These are phyloP conservation scores for Chaetomium olivaceum DNA, from an alignment of 2,329 filamentous ascomycete genomes.

Conservation along the genomic window DNA sequence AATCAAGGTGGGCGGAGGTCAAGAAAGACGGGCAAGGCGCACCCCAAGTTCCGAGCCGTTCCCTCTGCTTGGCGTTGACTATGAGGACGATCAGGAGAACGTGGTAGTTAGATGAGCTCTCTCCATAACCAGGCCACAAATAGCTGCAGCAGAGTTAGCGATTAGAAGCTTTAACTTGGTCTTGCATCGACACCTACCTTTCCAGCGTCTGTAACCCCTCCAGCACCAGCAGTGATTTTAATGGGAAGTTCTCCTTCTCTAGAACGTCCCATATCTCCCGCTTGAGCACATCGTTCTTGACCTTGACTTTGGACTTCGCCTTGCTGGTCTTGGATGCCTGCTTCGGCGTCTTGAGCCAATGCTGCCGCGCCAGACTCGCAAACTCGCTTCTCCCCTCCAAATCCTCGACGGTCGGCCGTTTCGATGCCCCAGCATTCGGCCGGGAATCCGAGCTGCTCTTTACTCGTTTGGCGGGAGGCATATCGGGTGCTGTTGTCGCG, in stretches of 20 bases:
- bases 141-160: conserved; percentile 59
- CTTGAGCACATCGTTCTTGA: conserved; percentile 84
- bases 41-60: conserved; percentile 87
- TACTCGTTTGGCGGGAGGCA: conserved; percentile 62
- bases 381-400: conserved; percentile 71
- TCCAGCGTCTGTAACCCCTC: conserved; percentile 92
- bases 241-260: conserved; percentile 76
- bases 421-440: conserved; percentile 42
- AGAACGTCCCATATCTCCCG: conserved; percentile 85
- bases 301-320: conserved; percentile 60
- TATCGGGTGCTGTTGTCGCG: conserved; percentile 36
- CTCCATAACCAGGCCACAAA: conserved; percentile 89
- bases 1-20: neutral
- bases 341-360: conserved; percentile 76
- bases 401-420: conserved; percentile 66
- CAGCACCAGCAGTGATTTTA: conserved; percentile 75
- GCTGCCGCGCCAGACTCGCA: conserved; percentile 74
- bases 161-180: neutral
- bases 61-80: conserved; percentile 82
- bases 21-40: conserved; percentile 38
- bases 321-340: conserved; percentile 46
- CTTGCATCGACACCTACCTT: conserved; percentile 42
- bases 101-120: conserved; percentile 88
- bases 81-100: conserved; percentile 84
- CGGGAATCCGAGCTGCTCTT: conserved; percentile 52